phyloP scores from a whole-genome alignment of 345 rosid genomes.

The Moricandia moricandioides region DNA sequence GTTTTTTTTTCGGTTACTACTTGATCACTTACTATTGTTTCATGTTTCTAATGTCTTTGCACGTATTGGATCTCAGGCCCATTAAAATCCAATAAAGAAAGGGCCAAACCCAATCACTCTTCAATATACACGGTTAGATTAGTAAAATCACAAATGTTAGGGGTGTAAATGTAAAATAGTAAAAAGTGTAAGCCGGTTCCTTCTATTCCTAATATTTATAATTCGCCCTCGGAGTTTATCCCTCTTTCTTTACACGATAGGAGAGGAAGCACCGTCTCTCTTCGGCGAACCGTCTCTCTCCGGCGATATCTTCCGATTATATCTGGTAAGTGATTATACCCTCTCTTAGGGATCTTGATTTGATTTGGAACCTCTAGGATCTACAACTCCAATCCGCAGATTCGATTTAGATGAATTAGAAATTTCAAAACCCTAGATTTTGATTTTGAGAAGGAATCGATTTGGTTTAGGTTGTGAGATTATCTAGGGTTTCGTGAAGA shows the following conservation, averaged over 20 bases:
- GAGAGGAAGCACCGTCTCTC: background rate
- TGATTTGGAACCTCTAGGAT: conserved; percentile 8
- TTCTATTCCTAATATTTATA: background rate
- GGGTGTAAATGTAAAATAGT: background rate
- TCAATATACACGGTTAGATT: background rate
- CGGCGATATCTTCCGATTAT: background rate
- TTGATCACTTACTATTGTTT: background rate
- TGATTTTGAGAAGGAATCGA: background rate
- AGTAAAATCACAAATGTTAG: background rate
- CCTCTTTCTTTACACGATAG: background rate
- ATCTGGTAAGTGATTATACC: conserved; percentile 14
- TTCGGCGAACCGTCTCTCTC: background rate
- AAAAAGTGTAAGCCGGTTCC: background rate
- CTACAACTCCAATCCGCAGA: background rate
- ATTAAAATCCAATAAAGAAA: background rate
- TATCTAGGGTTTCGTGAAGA: conserved; percentile 41
- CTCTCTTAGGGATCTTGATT: background rate
- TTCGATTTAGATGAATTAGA: background rate
- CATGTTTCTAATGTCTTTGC: background rate
- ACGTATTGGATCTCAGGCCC: background rate
- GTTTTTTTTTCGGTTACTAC: background rate
- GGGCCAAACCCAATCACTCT: background rate
- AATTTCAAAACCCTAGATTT: background rate
- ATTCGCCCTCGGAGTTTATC: background rate
- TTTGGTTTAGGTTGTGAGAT: conserved; percentile 19